Evolutionary conservation across 768 basidiomycete species (phyloP), one percentile per base, ranked within the genome.

Genomic region (Amanita thiersii): DNA sequence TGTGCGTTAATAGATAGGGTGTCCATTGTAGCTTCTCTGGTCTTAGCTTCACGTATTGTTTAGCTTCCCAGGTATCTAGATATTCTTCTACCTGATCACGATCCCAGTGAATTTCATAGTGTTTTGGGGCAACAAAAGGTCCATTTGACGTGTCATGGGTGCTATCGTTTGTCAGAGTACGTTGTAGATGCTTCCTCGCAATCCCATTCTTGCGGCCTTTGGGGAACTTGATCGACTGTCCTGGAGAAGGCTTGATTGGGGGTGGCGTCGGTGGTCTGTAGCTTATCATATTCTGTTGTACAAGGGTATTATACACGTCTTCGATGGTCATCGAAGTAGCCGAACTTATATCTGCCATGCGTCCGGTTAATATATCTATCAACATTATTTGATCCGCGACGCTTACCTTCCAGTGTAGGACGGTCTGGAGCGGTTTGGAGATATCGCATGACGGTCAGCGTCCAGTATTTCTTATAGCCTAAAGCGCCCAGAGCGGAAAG

Each of bases 391-490:
- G 17, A 37, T 5, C 29, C 24, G 23, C 25, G 31, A 19, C 20
- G 55, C 73, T 50, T 48, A 88, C 91, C 88, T 75, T 91, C 83
- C 37, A 96, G 64, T 25, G 72, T 70, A 18, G 81, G 74, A 39
- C 72, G 65, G 24, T 66, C 67, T n/a, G 80, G 70, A 9, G 77
- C 75, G 10, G 69, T 72, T 29, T 69, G 66, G 40, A 77, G 62
- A 61, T 81, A 93, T 40, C 81, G 74, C 78, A 91, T 92, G 40
- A 97, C 56, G 25, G 89, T 72, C 33, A 92, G 65, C 2, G 81
- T 88, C 94, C 96, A 98, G 57, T 98, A 98, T 48, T 82, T 87
- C 65, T 73, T 81, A 65, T 99, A 99, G n/a, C 90, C 87, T 40
- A 98, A 68, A 9, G 87, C 84, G 17, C 96, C 96, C 18, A 99